Percentiles rank a stretch among this genome's conserved stretches.
Conservation (phyloP, 305 asterid species). For the Ajuga reptans region DNA sequence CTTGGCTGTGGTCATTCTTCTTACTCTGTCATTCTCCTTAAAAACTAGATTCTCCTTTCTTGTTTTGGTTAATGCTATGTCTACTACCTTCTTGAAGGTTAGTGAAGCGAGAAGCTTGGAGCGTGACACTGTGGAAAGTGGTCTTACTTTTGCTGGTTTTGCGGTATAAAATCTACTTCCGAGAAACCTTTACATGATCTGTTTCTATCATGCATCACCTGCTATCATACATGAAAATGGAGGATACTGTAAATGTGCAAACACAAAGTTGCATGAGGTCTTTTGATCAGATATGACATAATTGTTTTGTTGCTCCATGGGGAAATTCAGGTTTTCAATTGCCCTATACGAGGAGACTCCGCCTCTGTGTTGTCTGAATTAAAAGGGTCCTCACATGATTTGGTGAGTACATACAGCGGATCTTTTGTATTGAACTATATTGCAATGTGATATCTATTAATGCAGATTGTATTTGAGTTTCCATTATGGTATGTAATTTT, state of each 20-base stretch:
- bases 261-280: not conserved
- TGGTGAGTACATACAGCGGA: conserved; percentile 50
- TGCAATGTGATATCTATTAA: not conserved
- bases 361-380: conserved; percentile 74
- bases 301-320: conserved; percentile 19
- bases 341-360: conserved; percentile 93
- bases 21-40: not conserved
- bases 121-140: conserved; percentile 73
- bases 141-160: conserved; percentile 88
- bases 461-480: not conserved
- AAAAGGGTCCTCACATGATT: conserved; percentile 82
- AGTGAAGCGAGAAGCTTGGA: conserved; percentile 94
- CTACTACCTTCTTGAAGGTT: conserved; percentile 53
- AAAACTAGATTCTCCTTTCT: not conserved
- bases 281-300: not conserved
- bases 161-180: conserved; percentile 50
- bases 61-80: conserved; percentile 20
- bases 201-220: not conserved
- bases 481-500: conserved; percentile 10
- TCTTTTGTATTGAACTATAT: conserved; percentile 1
- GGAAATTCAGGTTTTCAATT: conserved; percentile 71
- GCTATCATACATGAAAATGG: not conserved
- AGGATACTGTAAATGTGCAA: not conserved
- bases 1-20: not conserved
- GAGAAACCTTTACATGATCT: not conserved